Evolutionary conservation across 1,139 yeast species (phyloP), one percentile per base, ranked within the genome.

Genomic region (Candida pseudoviswanathii): DNA sequence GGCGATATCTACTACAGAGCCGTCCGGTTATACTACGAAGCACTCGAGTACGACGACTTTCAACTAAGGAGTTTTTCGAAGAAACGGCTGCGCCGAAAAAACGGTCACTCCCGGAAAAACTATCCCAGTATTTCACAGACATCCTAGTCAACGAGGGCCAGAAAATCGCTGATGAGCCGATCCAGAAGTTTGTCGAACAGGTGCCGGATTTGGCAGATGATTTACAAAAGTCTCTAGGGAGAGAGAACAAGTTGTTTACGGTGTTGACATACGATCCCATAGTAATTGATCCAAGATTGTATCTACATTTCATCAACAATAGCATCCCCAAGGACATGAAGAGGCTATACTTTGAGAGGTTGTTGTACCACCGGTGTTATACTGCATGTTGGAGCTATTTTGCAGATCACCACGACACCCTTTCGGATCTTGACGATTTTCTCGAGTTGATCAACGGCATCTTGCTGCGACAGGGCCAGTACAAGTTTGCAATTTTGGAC

Each of bases 361-460:
- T 75, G 27, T 51, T 68, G 6, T 71, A 61, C 47, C 77, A 74
- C 53, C 58, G 64, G 41, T 60, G 59, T 38, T 75, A 66, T 59
- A 54, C 53, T 3, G 55, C 55, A 8, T 64, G 72, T 45, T 75
- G 79, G 78, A 52, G 54, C 10, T 52, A 66, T 7, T 55, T 69
- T 37, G 45, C 63, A 10, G 65, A 64, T n/a, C 61, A 58, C n/a
- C 49, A 61, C 24, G 58, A 67, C 16, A 64, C 76, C 4, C 59
- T 75, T 8, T 61, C 62, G 11, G 80, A 74, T 48, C 55, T 75
- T 21, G 79, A 75, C 51, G 77, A 71, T 4, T 60, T 66, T 33
- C 57, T 73, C 29, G 76, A 68, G 16, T 33, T 33, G 16, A 44
- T 47, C 3, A 24, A 42, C n/a, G 11, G 30, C 1, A 26, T 30